A percentile compares a stretch with the other conserved stretches of the same genome.
phyloP scores from a whole-genome alignment of 257 asterid species.

The Solanum lignicaule region DNA sequence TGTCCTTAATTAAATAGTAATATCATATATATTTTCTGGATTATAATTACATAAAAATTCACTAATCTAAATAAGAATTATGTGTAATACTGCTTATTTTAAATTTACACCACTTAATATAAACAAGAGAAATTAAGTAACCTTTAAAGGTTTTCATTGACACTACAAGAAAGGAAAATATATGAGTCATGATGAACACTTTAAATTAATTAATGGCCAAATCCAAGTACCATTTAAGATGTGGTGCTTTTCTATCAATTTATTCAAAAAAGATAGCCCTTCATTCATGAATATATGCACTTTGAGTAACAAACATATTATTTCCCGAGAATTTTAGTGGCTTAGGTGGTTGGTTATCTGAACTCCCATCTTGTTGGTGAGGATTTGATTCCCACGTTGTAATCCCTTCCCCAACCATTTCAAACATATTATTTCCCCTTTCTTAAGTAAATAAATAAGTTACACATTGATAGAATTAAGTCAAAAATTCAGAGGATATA shows the following conservation, averaged over 20 bases:
- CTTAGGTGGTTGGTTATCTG: background rate
- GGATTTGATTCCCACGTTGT: no score
- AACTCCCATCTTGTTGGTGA: rapidly evolving
- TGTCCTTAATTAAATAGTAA: background rate
- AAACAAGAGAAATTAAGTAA: background rate
- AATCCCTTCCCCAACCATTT: background rate
- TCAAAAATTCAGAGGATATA: background rate
- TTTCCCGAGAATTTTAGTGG: background rate
- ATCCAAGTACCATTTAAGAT: background rate
- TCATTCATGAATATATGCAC: background rate
- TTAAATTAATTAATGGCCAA: background rate
- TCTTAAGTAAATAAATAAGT: background rate
- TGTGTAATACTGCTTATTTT: background rate
- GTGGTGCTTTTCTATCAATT: background rate
- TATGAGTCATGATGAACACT: background rate
- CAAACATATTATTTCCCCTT: background rate
- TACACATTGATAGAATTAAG: background rate
- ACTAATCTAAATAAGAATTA: background rate
- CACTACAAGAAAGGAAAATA: background rate
- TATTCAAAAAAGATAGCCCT: background rate
- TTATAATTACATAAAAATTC: background rate
- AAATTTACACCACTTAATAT: background rate
- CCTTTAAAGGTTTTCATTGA: background rate
- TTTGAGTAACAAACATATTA: background rate
- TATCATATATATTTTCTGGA: background rate